phyloP scores from a whole-genome alignment of 768 basidiomycete species.

The Myochromella boudieri region DNA sequence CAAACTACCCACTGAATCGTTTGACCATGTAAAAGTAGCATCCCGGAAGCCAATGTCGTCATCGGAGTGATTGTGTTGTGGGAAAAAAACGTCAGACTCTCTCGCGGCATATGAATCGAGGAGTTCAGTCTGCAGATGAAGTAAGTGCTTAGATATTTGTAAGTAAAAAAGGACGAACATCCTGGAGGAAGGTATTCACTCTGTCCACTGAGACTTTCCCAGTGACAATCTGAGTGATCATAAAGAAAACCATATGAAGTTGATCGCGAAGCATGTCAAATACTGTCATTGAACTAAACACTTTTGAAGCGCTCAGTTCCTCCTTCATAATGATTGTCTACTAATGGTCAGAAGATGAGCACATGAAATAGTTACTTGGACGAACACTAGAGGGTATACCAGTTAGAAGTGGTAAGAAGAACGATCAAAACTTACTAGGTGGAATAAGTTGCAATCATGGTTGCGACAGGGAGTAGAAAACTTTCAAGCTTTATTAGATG shows the following conservation, averaged over 20 bases:
- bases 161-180: conserved; percentile 23
- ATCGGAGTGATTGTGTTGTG: conserved; percentile 7
- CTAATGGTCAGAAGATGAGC: conserved; percentile 2
- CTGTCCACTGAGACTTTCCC: conserved; percentile 69
- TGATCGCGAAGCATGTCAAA: conserved; percentile 62
- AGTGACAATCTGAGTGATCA: conserved; percentile 23
- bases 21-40: conserved; percentile 59
- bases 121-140: conserved; percentile 40
- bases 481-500: conserved; percentile 27
- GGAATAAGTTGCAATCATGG: conserved; percentile 65
- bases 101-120: conserved; percentile 39
- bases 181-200: conserved; percentile 38
- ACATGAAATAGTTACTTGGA: not conserved
- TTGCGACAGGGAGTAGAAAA: conserved; percentile 57
- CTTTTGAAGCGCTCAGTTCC: conserved; percentile 40
- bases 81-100: conserved; percentile 13
- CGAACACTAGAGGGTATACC: conserved; percentile 9
- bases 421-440: conserved; percentile 44
- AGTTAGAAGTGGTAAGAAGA: not conserved
- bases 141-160: not conserved
- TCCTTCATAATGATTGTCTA: conserved; percentile 41
- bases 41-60: conserved; percentile 51
- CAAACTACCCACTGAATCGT: conserved; percentile 24
- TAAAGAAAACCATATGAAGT: conserved; percentile 36
- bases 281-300: conserved; percentile 56